Percentiles rank a stretch among this genome's conserved stretches.
Evolutionary conservation across 2,329 filamentous ascomycete genomes (phyloP).

Genomic region (Geosmithia putterillii): DNA sequence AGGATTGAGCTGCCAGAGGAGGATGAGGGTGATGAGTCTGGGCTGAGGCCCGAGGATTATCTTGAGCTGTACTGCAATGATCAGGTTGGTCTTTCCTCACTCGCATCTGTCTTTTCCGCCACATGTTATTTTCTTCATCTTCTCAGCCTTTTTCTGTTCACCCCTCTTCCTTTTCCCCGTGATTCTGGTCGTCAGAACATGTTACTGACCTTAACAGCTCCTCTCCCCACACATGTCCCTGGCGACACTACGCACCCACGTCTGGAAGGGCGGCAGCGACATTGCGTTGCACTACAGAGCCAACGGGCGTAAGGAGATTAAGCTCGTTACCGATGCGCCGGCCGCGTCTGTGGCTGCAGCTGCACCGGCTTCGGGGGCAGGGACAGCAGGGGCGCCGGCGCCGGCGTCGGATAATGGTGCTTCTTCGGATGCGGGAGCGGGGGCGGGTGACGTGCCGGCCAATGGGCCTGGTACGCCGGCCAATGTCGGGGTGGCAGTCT

Average conservation of each 20-base stretch:
- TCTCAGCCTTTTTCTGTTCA: neutral
- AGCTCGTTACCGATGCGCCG: slow-evolving; percentile 12
- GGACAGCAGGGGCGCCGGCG: slow-evolving; percentile 4
- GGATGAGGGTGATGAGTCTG: slow-evolving; percentile 43
- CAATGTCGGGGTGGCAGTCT: neutral
- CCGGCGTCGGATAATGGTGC: neutral
- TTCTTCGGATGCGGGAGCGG: slow-evolving; percentile 5
- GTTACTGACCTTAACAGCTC: slow-evolving; percentile 21
- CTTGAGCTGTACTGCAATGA: slow-evolving; percentile 91
- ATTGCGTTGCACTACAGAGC: slow-evolving; percentile 83
- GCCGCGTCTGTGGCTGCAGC: too few species aligned
- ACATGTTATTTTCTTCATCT: too few species aligned
- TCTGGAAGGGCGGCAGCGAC: slow-evolving; percentile 94
- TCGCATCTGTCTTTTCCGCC: neutral
- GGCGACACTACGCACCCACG: slow-evolving; percentile 79
- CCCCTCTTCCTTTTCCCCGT: neutral
- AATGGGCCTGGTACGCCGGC: neutral
- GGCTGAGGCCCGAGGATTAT: slow-evolving; percentile 77
- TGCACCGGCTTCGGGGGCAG: too few species aligned
- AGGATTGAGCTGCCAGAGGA: slow-evolving; percentile 65
- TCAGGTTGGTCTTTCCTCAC: slow-evolving; percentile 42
- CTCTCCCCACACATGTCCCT: slow-evolving; percentile 79
- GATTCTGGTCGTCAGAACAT: too few species aligned
- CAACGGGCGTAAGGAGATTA: slow-evolving; percentile 67
- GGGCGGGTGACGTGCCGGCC: slow-evolving; percentile 7